Base-by-base conservation (phyloP, 495 filamentous ascomycete genomes). In the Talaromyces stipitatus region DNA sequence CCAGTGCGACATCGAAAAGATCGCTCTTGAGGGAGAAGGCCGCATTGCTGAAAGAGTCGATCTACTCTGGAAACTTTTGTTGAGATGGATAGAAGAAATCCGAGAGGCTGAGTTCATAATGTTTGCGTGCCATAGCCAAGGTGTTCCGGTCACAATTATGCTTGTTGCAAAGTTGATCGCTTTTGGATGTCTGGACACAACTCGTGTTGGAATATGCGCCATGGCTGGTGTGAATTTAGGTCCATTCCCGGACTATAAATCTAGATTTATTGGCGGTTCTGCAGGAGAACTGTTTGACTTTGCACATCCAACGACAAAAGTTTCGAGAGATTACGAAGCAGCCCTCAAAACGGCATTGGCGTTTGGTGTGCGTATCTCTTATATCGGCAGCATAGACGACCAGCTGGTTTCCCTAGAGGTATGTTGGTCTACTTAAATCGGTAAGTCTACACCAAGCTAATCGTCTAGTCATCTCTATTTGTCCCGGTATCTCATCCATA, bases 21-120 rank as follows among this genome's bases (percentile, higher is more conserved):
- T 97, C 4, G 90, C 94, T 14, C 78, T 98, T 4, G 94, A 97
- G 75, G 94, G 94, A n/a, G 94, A 98, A 73, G 94, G 94, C n/a
- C 90, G 87, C 66, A 94, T 98, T 28, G 80, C 82, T 3, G 91
- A 97, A 53, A 82, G 94, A 18, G 90, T 97, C 2, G 87, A 92
- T 56, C 83, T 91, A 50, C 76, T 98, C 3, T 98, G 94, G 94
- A 96, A 94, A 66, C 76, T 97, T 2, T 72, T 97, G 24, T 74
- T 97, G 26, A 97, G 96, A 65, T 96, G 91, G 92, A 89, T 96
- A 68, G 89, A 95, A 22, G 85, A 94, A 54, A 88, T 98, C 23
- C 82, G 86, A 50, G 80, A 81, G 48, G 91, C 94, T 0, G 94
- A 98, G 69, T 86, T 97, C 54, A 86, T 98, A 41, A 65, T 98